Base-by-base conservation (phyloP, 2,329 filamentous ascomycete genomes). In the Trichoderma simmonsii region DNA sequence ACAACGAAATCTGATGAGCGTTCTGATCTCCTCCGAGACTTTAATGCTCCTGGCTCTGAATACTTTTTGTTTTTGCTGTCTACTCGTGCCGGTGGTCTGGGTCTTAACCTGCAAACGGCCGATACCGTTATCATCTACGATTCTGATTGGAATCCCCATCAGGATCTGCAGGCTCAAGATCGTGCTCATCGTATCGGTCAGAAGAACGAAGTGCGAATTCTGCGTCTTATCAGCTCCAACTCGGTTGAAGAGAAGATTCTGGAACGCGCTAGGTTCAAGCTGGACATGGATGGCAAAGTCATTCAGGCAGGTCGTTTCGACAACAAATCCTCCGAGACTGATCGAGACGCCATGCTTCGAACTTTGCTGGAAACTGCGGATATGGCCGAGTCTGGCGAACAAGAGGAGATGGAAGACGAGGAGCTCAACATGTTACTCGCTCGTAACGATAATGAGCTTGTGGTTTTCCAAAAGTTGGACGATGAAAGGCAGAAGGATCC, bases 51-150 rank as follows among this genome's bases (percentile, higher is more conserved):
- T 0, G 82, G 92, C 74, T 99, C 96, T 6, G 92, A 93, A 6
- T 98, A 98, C 82, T 98, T 98, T 82, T 97, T 97, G 84, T 99
- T 99, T 86, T 83, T 99, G 81, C 89, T 99, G n/a, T 99, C 96
- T 3, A 99, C 96, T 28, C 95, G 96, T 86, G 96, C 96, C 74
- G 96, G 96, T 91, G 96, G 96, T 89, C 88, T 99, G 12, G 96
- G 96, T 87, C 88, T 99, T 76, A 99, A 99, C 79, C 82, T 99
- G 81, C 96, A 99, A 83, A 98, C 95, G 60, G 96, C 96, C 56
- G 96, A 99, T 82, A 99, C 96, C 1, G 96, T 99, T 84, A 98
- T 99, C 82, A 99, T 99, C 79, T 99, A 98, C 83, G 96, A 99
- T 80, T 99, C 96, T 0, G 96, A 99, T 85, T 99, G 96, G 96